Percentiles rank a stretch among this genome's conserved stretches.
Evolutionary conservation across 768 basidiomycete genomes (phyloP).

Genomic region (Mycena rebaudengoi): DNA sequence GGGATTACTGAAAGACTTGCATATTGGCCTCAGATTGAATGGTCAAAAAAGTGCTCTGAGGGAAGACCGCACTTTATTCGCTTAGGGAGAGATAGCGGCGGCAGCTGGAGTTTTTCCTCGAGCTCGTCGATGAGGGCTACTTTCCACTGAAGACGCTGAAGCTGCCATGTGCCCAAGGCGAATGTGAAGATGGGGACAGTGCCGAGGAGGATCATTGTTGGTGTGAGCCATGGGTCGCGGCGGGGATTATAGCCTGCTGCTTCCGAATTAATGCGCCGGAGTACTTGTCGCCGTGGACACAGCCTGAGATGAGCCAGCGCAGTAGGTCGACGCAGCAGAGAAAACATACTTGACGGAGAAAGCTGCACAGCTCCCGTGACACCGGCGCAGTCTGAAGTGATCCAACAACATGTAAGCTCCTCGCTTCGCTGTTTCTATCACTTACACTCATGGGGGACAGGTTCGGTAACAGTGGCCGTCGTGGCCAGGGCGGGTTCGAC

Average conservation of each 20-base stretch:
- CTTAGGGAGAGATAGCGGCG: slow-evolving; percentile 80
- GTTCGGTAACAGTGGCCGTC: slow-evolving; percentile 43
- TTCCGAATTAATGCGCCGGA: slow-evolving; percentile 31
- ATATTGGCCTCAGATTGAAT: slow-evolving; percentile 27
- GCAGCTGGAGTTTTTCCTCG: slow-evolving; percentile 85
- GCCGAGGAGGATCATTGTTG: slow-evolving; percentile 79
- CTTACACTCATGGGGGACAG: slow-evolving; percentile 34
- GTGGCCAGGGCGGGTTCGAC: slow-evolving; percentile 62
- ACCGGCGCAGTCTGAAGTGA: background rate
- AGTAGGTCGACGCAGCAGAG: slow-evolving; percentile 25
- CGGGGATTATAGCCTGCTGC: slow-evolving; percentile 65
- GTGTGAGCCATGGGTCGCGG: slow-evolving; percentile 68
- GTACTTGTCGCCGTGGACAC: background rate
- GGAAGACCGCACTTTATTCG: slow-evolving; percentile 79
- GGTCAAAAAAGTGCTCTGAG: slow-evolving; percentile 27
- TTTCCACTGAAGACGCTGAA: slow-evolving; percentile 95
- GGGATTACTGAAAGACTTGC: slow-evolving; percentile 74
- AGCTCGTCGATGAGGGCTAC: slow-evolving; percentile 91
- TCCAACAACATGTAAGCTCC: slow-evolving; percentile 11
- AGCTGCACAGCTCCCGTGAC: background rate
- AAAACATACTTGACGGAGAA: slow-evolving; percentile 10
- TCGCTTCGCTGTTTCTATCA: background rate
- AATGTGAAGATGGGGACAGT: slow-evolving; percentile 92
- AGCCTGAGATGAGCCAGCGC: slow-evolving; percentile 11
- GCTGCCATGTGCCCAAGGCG: slow-evolving; percentile 92